phyloP scores from a whole-genome alignment of 169 alveolate species.

The Plasmodium knowlesi region DNA sequence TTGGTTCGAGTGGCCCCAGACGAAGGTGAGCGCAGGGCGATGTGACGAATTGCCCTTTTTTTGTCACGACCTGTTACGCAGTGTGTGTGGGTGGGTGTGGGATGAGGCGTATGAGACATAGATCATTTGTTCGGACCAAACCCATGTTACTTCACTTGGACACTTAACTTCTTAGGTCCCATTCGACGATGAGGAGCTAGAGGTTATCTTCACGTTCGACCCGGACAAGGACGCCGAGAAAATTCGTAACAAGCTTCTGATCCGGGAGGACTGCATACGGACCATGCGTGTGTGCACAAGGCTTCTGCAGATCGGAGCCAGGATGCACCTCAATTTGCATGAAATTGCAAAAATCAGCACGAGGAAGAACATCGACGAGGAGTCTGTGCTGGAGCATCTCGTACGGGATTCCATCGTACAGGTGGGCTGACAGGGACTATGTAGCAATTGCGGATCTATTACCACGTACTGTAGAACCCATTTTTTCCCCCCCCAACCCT shows the following conservation, averaged over 20 bases:
- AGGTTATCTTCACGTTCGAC: constrained; percentile 86
- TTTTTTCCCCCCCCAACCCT: neutral
- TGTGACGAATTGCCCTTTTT: neutral
- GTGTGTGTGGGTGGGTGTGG: too few relatives aligned
- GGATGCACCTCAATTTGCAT: constrained; percentile 87
- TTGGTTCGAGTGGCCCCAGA: constrained; percentile 98
- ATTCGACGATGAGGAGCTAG: constrained; percentile 87
- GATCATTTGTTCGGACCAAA: neutral
- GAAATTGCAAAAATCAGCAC: constrained; percentile 90
- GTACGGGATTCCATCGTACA: constrained; percentile 81
- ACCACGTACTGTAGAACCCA: neutral
- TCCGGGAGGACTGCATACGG: constrained; percentile 91
- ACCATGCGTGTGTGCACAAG: constrained; percentile 92
- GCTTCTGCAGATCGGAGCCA: constrained; percentile 89
- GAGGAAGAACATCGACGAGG: constrained; percentile 88
- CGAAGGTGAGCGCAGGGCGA: constrained; percentile 80
- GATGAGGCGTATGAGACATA: neutral
- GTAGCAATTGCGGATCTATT: neutral
- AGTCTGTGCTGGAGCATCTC: constrained; percentile 89
- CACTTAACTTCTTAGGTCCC: constrained; percentile 81
- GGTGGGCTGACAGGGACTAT: neutral
- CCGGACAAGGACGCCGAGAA: constrained; percentile 93
- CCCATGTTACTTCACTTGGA: neutral
- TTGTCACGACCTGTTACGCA: neutral
- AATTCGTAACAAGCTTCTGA: constrained; percentile 85